Conservation (phyloP, 2,329 filamentous ascomycete genomes). For the Rhytidhysteron rufulum region DNA sequence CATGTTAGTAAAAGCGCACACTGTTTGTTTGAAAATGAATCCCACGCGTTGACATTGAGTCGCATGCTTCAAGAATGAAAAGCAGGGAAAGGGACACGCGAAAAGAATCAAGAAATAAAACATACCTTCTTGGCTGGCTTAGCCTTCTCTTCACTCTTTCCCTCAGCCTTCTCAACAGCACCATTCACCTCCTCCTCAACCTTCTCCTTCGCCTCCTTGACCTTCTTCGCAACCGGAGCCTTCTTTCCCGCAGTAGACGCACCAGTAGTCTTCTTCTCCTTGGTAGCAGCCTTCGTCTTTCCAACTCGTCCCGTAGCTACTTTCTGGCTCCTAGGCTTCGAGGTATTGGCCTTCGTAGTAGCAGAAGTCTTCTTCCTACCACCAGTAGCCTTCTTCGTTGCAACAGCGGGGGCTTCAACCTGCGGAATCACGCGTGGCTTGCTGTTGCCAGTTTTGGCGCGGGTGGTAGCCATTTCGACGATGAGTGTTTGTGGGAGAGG, state of each 20-base stretch:
- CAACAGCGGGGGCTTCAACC: slow-evolving; percentile 40
- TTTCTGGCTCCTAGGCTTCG: slow-evolving; percentile 35
- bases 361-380: slow-evolving; percentile 37
- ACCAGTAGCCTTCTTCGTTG: slow-evolving; percentile 26
- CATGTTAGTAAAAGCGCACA: neutral
- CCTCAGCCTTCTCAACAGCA: slow-evolving; percentile 20
- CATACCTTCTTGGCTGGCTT: slow-evolving; percentile 23
- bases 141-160: too few relatives aligned
- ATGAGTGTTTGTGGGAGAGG: neutral
- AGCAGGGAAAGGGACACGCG: neutral
- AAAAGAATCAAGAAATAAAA: neutral
- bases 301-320: slow-evolving; percentile 24
- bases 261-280: slow-evolving; percentile 6
- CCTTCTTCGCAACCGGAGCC: slow-evolving; percentile 23
- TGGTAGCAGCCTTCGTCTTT: slow-evolving; percentile 20
- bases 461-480: slow-evolving; percentile 20
- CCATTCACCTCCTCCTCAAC: slow-evolving; percentile 20
- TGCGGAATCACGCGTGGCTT: slow-evolving; percentile 51
- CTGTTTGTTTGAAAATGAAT: neutral
- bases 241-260: slow-evolving; percentile 10
- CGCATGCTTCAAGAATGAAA: neutral
- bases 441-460: slow-evolving; percentile 51
- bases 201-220: slow-evolving; percentile 21
- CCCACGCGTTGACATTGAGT: neutral
- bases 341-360: slow-evolving; percentile 35